A percentile compares a stretch with the other conserved stretches of the same genome.
Evolutionary conservation across 1,284 basidiomycete species (phyloP).

Genomic region (Stereum hirsutum): DNA sequence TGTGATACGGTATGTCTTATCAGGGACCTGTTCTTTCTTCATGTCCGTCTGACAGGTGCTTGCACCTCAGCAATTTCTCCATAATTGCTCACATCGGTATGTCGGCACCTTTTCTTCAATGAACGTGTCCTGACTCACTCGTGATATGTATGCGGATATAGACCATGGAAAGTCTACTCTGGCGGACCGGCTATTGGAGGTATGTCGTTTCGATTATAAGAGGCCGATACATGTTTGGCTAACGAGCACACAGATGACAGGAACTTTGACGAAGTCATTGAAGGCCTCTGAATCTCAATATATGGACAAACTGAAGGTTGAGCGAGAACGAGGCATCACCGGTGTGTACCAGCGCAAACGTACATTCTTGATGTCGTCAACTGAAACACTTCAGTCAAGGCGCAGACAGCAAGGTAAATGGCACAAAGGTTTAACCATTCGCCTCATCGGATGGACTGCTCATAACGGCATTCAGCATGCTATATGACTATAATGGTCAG

Average conservation of each 20-base stretch:
- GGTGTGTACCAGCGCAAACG: slow-evolving; percentile 33
- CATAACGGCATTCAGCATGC: slow-evolving; percentile 54
- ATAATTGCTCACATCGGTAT: slow-evolving; percentile 90
- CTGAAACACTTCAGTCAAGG: slow-evolving; percentile 57
- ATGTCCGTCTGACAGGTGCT: slow-evolving; percentile 1
- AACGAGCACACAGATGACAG: slow-evolving; percentile 48
- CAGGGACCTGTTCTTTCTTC: neutral
- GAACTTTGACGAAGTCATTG: slow-evolving; percentile 67
- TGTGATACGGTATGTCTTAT: slow-evolving; percentile 53
- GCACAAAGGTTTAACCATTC: neutral
- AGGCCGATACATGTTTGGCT: slow-evolving; percentile 1
- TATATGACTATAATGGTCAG: slow-evolving; percentile 46
- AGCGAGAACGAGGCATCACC: slow-evolving; percentile 90
- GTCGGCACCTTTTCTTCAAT: slow-evolving; percentile 4
- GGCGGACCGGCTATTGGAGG: slow-evolving; percentile 79
- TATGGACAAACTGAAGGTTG: slow-evolving; percentile 94
- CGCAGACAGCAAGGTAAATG: slow-evolving; percentile 77
- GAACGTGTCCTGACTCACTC: neutral
- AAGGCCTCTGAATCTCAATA: slow-evolving; percentile 77
- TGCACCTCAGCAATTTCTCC: slow-evolving; percentile 80
- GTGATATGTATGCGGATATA: slow-evolving; percentile 17
- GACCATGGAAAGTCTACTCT: slow-evolving; percentile 93
- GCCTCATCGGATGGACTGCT: no score
- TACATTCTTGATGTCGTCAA: slow-evolving; percentile 2
- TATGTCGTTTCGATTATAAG: slow-evolving; percentile 15